Conservation (phyloP, 2,329 filamentous ascomycete species). For the Ustulina deusta region DNA sequence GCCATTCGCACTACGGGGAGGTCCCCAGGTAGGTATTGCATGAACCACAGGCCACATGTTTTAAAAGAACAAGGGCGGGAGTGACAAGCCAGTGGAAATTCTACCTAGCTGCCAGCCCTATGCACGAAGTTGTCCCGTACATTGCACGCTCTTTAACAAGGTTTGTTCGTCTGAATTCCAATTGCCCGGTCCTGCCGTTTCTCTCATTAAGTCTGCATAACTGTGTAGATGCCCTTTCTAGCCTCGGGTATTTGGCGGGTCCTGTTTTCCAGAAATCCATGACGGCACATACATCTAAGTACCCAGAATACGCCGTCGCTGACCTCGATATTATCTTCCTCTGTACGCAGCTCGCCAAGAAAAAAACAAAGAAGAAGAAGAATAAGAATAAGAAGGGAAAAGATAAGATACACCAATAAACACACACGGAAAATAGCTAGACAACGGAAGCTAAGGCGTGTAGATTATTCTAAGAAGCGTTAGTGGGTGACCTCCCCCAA, state of each 20-base stretch:
- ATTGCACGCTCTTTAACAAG: slow-evolving; percentile 10
- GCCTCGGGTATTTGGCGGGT: background rate
- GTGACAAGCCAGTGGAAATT: background rate
- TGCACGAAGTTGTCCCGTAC: background rate
- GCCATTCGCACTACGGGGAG: background rate
- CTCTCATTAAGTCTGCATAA: background rate
- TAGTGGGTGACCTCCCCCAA: background rate
- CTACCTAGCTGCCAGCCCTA: background rate
- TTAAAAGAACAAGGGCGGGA: background rate
- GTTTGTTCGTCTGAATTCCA: background rate
- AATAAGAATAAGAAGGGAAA: background rate
- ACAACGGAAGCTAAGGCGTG: background rate
- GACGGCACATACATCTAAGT: slow-evolving; percentile 6
- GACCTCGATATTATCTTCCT: slow-evolving; percentile 2
- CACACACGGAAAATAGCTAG: background rate
- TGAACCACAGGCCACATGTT: background rate
- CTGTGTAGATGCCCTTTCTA: background rate
- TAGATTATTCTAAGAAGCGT: slow-evolving; percentile 14
- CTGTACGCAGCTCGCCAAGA: background rate
- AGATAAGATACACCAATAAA: background rate
- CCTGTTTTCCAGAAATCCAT: slow-evolving; percentile 7
- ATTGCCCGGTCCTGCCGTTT: background rate
- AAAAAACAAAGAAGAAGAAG: background rate
- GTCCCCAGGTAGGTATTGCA: background rate
- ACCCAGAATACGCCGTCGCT: background rate